Percentiles rank a stretch among this genome's conserved stretches.
These are phyloP conservation scores for Malassezia sympodialis DNA, from an alignment of 1,284 basidiomycete genomes.

Conservation along the genomic window DNA sequence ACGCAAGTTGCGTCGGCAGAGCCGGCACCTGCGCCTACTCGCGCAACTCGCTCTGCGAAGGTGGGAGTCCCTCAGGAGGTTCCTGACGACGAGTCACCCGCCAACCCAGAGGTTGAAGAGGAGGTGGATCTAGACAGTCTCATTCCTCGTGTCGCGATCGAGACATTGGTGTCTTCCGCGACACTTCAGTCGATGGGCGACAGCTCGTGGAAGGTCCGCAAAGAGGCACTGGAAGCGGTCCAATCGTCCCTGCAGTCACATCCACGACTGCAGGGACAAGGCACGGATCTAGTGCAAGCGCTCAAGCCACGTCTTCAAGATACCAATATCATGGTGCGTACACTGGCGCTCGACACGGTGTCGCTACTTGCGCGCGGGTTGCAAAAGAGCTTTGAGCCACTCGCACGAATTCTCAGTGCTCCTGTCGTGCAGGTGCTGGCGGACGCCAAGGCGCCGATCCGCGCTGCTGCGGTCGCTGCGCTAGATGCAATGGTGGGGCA, in stretches of 20 bases:
- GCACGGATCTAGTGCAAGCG: slow-evolving; percentile 75
- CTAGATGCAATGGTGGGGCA: slow-evolving; percentile 74
- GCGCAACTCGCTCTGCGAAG: slow-evolving; percentile 49
- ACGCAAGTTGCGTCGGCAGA: slow-evolving; percentile 53
- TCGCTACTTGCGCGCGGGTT: slow-evolving; percentile 80
- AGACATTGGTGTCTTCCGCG: slow-evolving; percentile 73
- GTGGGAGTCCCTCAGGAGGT: slow-evolving; percentile 3
- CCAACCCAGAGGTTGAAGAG: slow-evolving; percentile 7
- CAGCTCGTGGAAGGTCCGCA: slow-evolving; percentile 84
- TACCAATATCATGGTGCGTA: slow-evolving; percentile 86
- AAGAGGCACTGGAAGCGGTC: slow-evolving; percentile 80
- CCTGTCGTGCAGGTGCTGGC: slow-evolving; percentile 75
- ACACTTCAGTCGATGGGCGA: slow-evolving; percentile 79
- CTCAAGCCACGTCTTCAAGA: slow-evolving; percentile 81
- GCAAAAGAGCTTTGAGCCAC: slow-evolving; percentile 88
- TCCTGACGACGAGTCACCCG: slow-evolving; percentile 17
- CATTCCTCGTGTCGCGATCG: slow-evolving; percentile 87
- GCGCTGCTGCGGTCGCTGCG: slow-evolving; percentile 66
- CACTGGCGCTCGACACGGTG: slow-evolving; percentile 78
- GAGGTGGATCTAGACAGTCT: slow-evolving; percentile 61
- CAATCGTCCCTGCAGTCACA: slow-evolving; percentile 77
- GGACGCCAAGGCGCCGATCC: slow-evolving; percentile 82
- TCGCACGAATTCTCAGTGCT: slow-evolving; percentile 64
- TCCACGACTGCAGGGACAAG: slow-evolving; percentile 76
- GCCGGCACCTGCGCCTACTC: slow-evolving; percentile 63